Conservation (phyloP, 768 basidiomycete species). For the Cyathus striatus region DNA sequence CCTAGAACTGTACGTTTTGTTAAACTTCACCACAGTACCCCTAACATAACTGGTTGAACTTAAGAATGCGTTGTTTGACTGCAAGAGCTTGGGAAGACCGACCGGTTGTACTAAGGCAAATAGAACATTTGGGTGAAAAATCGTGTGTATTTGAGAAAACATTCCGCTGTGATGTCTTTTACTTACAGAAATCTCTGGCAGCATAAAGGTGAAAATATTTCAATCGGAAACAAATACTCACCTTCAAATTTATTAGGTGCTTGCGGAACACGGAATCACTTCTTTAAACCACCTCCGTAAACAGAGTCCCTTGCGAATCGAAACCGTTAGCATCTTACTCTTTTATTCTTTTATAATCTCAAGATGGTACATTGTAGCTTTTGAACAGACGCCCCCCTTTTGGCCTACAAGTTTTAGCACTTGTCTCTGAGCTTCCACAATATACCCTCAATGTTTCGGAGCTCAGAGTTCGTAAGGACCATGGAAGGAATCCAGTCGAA, state of each 20-base stretch:
- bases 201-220: slow-evolving; percentile 25
- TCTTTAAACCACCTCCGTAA: slow-evolving; percentile 52
- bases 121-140: slow-evolving; percentile 90
- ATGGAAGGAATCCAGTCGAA: slow-evolving; percentile 49
- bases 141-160: no score
- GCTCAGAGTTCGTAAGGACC: slow-evolving; percentile 31
- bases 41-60: background rate
- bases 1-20: slow-evolving; percentile 66
- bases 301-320: slow-evolving; percentile 57
- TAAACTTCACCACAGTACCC: no score
- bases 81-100: slow-evolving; percentile 93
- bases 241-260: slow-evolving; percentile 37
- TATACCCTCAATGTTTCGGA: slow-evolving; percentile 55
- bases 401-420: slow-evolving; percentile 62
- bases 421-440: slow-evolving; percentile 58
- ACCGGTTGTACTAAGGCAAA: slow-evolving; percentile 77
- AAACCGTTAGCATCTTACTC: slow-evolving; percentile 45
- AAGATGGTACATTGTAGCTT: slow-evolving; percentile 35
- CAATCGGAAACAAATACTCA: background rate
- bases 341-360: background rate
- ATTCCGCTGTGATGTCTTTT: background rate
- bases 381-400: slow-evolving; percentile 73
- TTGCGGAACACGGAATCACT: slow-evolving; percentile 69
- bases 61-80: slow-evolving; percentile 69
- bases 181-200: background rate